Evolutionary conservation across 257 asterid genomes (phyloP), one percentile per base, ranked within the genome.

Genomic region (Haberlea rhodopensis): DNA sequence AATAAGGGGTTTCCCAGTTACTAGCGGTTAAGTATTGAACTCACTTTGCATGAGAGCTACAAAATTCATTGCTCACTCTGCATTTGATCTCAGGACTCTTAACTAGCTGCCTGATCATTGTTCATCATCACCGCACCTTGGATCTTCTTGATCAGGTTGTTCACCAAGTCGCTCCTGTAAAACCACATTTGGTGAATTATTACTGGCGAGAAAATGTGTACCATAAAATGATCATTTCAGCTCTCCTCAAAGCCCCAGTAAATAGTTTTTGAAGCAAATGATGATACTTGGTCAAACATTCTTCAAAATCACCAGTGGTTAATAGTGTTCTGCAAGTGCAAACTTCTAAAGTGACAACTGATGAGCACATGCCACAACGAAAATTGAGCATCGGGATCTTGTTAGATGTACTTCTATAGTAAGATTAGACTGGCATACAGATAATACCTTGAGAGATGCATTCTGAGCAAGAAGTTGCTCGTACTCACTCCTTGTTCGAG

Each of bases 381-480:
- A 22, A 37, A 18, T 28, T 28, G 20, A 43, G 43, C 56, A 45
- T 25, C 19, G 2, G 56, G 57, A 62, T 32, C 26, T 62, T 43
- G 45, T 20, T 27, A 23, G 26, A 48, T 8, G 48, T 26, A 18
- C 8, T 15, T n/a, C 10, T 8, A 16, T 22, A 2, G 53, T 16
- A 16, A 56, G 23, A 26, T 16, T 56, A 28, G n/a, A n/a, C 21
- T 8, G 21, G 34, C 43, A 43, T 43, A 56, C 31, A 4, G n/a
- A 58, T 7, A 60, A 67, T 86, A 94, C 99, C 99, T 94, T 86
- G 15, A 94, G 84, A 67, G 96, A 73, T 53, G 85, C 85, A 85
- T 90, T 90, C 75, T 87, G 95, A 60, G 95, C 81, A 58, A 69
- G 79, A 64, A 90, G 88, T 43, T 84, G 89, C 45, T 94, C 97